Base-by-base conservation (phyloP, 371 early-diverging fungal species). In the Ordospora pajunii region DNA sequence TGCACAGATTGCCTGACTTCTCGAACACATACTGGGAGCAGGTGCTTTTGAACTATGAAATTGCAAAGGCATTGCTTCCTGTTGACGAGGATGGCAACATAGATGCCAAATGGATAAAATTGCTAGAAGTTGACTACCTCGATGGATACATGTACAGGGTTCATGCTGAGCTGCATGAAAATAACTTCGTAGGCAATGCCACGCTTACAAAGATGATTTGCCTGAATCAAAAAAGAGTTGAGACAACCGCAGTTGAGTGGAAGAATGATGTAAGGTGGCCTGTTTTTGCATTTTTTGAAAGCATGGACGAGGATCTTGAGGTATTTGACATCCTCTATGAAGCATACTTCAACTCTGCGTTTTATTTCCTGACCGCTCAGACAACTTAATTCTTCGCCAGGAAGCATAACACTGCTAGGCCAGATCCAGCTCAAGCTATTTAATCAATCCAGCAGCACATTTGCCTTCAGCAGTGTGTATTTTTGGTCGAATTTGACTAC, bases 271-370 rank as follows among this genome's bases (percentile, higher is more conserved):
- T 23, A 17, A 67, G 32, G 11, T 66, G 73, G 23, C 46, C 72
- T 6, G 12, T 81, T 9, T 78, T 81, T 52, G 66, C 42, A 12
- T 81, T 74, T 58, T 78, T 78, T 63, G 73, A 74, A 17, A 65
- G 22, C 11, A 66, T 75, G 9, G 73, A 71, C 0, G 64, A 68
- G 0, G 70, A 74, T 21, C 43, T 67, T 4, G 78, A 78, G 42
- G 52, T 73, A 12, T 81, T 81, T 76, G 81, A 81, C 70, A 67
- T 78, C 32, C 44, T 81, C 6, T 81, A 81, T 70, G 81, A 81
- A 48, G 32, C 78, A 2, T 81, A 81, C 49, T 54, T 66, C 19
- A 73, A 81, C 74, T 51, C 49, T 0, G 45, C 50, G 45, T 78
- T 46, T 63, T 81, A 67, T 11, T 69, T 58, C 37, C 12, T 58